These are phyloP conservation scores for Coniophora puteana DNA, from an alignment of 1,284 basidiomycete genomes.

Conservation along the genomic window DNA sequence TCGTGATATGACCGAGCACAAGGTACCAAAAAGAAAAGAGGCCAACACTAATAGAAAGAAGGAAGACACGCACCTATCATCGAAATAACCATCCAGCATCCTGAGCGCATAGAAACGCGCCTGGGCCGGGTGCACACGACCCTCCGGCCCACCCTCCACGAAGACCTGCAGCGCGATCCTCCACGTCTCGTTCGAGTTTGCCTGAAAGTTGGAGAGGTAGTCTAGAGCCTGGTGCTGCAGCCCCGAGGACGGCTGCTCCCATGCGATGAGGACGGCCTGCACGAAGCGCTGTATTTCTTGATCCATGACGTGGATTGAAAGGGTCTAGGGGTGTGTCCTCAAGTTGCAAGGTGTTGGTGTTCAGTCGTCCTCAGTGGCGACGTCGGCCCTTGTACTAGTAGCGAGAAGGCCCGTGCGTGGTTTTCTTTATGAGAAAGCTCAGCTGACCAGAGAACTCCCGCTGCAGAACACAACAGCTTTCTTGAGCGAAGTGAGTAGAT, in stretches of 20 bases:
- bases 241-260: constrained; percentile 65
- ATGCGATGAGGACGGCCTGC: constrained; percentile 81
- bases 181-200: constrained; percentile 77
- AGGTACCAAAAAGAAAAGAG: neutral
- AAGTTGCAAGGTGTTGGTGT: no score
- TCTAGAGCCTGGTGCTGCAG: constrained; percentile 79
- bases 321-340: no score
- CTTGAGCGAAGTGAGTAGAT: no score
- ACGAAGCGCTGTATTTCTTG: constrained; percentile 73
- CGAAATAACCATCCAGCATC: constrained; percentile 83
- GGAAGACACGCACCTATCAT: constrained; percentile 63
- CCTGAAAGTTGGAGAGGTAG: constrained; percentile 76
- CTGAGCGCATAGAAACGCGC: constrained; percentile 84
- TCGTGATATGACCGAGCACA: neutral
- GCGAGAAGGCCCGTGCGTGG: no score
- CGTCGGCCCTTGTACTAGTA: no score
- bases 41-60: constrained; percentile 2
- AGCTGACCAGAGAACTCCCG: no score
- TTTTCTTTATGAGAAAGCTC: no score
- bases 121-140: constrained; percentile 69
- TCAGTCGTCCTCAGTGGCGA: no score
- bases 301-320: constrained; percentile 66
- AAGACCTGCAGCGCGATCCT: constrained; percentile 73
- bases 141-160: constrained; percentile 55
- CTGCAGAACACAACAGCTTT: no score